Evolutionary conservation across 805 yeast genomes (phyloP).

Genomic region (Scheffersomyces spartinae): DNA sequence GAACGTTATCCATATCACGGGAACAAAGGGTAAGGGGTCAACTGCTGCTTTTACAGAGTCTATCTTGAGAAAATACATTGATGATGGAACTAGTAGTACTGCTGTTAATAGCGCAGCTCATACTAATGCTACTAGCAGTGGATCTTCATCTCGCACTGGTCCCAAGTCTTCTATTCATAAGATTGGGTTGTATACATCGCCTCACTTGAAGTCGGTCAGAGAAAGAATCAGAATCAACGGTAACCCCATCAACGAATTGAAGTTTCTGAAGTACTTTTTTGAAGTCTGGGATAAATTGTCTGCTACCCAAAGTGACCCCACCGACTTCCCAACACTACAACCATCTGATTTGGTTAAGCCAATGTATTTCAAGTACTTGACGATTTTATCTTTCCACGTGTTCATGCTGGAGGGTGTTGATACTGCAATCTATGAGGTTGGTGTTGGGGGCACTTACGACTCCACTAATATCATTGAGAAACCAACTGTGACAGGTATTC

Average conservation of each 20-base stretch:
- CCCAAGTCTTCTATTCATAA: constrained; percentile 31
- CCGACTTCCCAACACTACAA: constrained; percentile 48
- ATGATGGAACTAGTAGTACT: constrained; percentile 7
- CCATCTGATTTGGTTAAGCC: constrained; percentile 72
- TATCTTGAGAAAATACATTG: constrained; percentile 54
- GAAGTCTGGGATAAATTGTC: constrained; percentile 86
- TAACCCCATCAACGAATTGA: constrained; percentile 65
- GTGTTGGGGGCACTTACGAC: constrained; percentile 96
- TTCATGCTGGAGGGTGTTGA: constrained; percentile 84
- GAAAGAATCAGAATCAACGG: constrained; percentile 89
- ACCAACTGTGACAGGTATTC: constrained; percentile 79
- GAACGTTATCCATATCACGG: constrained; percentile 86
- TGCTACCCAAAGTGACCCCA: constrained; percentile 40
- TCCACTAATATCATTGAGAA: constrained; percentile 79
- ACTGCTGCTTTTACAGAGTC: constrained; percentile 91
- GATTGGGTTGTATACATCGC: constrained; percentile 91
- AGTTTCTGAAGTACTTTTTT: constrained; percentile 82
- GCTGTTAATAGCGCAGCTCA: constrained; percentile 1
- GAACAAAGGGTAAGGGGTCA: constrained; percentile 97
- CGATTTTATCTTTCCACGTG: constrained; percentile 82
- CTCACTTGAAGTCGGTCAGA: constrained; percentile 86
- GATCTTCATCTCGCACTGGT: neutral
- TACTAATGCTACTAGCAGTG: too few species aligned
- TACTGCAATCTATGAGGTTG: constrained; percentile 93
- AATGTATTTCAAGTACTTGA: constrained; percentile 84